Percentiles rank a stretch among this genome's conserved stretches.
phyloP scores from a whole-genome alignment of 768 basidiomycete species.

The Collybia sordida region DNA sequence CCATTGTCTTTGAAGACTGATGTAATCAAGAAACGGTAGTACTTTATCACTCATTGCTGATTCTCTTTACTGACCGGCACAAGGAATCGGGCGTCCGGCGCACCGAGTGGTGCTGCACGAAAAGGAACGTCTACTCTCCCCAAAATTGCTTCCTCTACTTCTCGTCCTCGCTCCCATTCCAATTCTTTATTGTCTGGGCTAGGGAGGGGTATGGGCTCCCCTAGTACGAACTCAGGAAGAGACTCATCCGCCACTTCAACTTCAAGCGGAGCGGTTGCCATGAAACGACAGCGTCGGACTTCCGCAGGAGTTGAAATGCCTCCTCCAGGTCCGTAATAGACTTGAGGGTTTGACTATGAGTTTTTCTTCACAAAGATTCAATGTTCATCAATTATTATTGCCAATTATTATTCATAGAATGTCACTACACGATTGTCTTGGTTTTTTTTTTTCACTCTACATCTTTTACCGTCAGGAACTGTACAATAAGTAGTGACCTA shows the following conservation, averaged over 20 bases:
- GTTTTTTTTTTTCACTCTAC: background rate
- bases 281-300: conserved; percentile 84
- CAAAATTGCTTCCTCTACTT: conserved; percentile 74
- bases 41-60: background rate
- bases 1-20: conserved; percentile 96
- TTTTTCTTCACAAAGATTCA: background rate
- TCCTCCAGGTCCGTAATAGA: conserved; percentile 30
- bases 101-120: conserved; percentile 63
- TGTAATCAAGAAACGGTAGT: conserved; percentile 93
- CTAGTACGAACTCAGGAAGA: conserved; percentile 16
- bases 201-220: conserved; percentile 21
- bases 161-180: conserved; percentile 73
- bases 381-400: background rate
- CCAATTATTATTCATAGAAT: background rate
- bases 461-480: conserved; percentile 4
- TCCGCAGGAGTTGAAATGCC: conserved; percentile 54
- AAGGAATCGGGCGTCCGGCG: conserved; percentile 82
- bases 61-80: conserved; percentile 5
- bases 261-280: conserved; percentile 38
- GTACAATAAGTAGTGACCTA: background rate
- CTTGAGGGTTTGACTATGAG: background rate
- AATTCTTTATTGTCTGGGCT: conserved; percentile 52
- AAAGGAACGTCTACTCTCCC: conserved; percentile 63
- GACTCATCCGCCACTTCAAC: conserved; percentile 27
- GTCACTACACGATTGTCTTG: background rate